These are phyloP conservation scores for Kluyveromyces sp. DNA, from an alignment of 1,139 yeast genomes.

Conservation along the genomic window DNA sequence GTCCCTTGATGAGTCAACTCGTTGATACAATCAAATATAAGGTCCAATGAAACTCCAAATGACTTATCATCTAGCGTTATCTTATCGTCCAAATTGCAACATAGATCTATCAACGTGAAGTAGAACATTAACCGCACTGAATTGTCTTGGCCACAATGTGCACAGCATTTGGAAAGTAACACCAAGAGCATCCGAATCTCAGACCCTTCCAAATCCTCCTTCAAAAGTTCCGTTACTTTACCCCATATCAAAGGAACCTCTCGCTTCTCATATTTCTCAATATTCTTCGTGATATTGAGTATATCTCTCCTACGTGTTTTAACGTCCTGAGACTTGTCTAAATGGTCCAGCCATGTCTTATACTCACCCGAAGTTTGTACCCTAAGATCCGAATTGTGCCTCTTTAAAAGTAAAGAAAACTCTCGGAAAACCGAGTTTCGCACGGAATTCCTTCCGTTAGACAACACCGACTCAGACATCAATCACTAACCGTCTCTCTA, in stretches of 20 bases:
- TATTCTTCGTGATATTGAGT: background rate
- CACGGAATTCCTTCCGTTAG: background rate
- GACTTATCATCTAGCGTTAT: slow-evolving; percentile 12
- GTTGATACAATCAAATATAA: slow-evolving; percentile 45
- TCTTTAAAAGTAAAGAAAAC: slow-evolving; percentile 1
- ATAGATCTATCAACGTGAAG: slow-evolving; percentile 46
- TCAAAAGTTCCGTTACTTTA: background rate
- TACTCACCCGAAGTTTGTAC: slow-evolving; percentile 1
- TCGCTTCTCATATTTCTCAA: background rate
- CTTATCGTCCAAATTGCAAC: slow-evolving; percentile 25
- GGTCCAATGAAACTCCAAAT: slow-evolving; percentile 47
- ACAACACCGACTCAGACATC: background rate
- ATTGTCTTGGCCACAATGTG: slow-evolving; percentile 30
- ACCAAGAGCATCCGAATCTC: slow-evolving; percentile 2
- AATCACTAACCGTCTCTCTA: background rate
- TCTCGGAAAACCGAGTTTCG: slow-evolving; percentile 2
- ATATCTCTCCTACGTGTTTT: background rate
- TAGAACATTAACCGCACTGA: slow-evolving; percentile 51
- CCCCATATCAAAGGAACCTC: slow-evolving; percentile 3
- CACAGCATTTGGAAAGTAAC: background rate
- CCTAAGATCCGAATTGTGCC: slow-evolving; percentile 2
- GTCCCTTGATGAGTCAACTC: slow-evolving; percentile 54
- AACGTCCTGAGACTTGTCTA: background rate
- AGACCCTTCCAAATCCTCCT: background rate
- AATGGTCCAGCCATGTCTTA: slow-evolving; percentile 1